Evolutionary conservation across 768 basidiomycete genomes (phyloP).

Genomic region (Pisolithus microcarpus): DNA sequence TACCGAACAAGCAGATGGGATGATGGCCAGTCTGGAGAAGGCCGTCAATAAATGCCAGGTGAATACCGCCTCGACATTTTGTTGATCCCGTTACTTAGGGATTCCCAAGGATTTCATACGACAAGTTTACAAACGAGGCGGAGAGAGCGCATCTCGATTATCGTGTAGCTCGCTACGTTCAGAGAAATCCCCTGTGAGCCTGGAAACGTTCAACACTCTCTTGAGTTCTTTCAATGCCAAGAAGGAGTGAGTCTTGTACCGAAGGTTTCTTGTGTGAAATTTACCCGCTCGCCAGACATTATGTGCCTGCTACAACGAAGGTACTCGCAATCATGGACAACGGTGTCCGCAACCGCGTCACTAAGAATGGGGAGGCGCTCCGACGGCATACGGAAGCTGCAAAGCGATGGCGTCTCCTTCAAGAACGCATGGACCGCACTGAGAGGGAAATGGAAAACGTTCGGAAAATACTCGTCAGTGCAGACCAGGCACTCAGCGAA

Average conservation of each 20-base stretch:
- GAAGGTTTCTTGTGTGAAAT: conserved; percentile 1
- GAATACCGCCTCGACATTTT: conserved; percentile 21
- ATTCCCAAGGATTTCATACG: conserved; percentile 68
- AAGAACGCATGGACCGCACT: conserved; percentile 72
- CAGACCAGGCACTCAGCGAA: conserved; percentile 55
- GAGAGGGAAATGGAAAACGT: conserved; percentile 76
- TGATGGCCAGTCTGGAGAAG: conserved; percentile 96
- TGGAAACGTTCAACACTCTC: conserved; percentile 60
- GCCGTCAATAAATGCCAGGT: conserved; percentile 87
- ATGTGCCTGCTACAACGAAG: conserved; percentile 88
- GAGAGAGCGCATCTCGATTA: conserved; percentile 34
- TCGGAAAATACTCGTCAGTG: conserved; percentile 47
- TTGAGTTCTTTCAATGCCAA: conserved; percentile 78
- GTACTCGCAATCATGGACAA: conserved; percentile 92
- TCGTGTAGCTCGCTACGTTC: conserved; percentile 43
- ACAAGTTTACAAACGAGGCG: conserved; percentile 62
- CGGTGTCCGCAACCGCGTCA: conserved; percentile 86
- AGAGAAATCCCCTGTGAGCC: conserved; percentile 45
- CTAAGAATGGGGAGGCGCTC: conserved; percentile 94
- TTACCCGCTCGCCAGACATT: conserved; percentile 54
- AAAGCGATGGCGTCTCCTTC: conserved; percentile 74
- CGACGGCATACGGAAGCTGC: conserved; percentile 85
- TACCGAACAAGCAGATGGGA: conserved; percentile 90
- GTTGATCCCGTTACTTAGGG: not conserved
- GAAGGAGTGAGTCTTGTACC: conserved; percentile 56